Base-by-base conservation (phyloP, 2,329 filamentous ascomycete genomes). In the Aspergillus ustus region DNA sequence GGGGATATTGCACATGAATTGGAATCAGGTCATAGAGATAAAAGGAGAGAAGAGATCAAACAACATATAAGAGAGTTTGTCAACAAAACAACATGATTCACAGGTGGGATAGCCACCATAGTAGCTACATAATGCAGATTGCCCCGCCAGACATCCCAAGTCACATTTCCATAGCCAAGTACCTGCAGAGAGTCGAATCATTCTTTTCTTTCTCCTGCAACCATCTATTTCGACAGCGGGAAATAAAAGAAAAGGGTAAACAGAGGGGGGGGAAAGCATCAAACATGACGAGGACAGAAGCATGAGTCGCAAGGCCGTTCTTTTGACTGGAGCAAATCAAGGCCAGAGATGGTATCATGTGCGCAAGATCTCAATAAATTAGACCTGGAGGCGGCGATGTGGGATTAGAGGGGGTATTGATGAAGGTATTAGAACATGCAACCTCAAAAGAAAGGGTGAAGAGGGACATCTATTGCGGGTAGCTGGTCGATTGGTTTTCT, bases 301-400 rank as follows among this genome's bases (percentile, higher is more conserved):
- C 51, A 63, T 66, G 65, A 69, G 66, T 69, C 63, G 65, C 62
- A 71, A 70, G 69, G 66, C 67, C 68, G 68, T 67, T 74, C 69
- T 73, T 72, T 72, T 66, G 65, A 69, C 66, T 67, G 66, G 60
- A 66, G 53, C 59, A 66, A 52, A 69, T 67, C 69, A 69, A 69
- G 68, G 71, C 66, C 71, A 69, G 67, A 66, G 68, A 70, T 76
- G 73, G 73, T 76, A 76, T 76, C 73, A 76, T 74, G 67, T 70
- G 66, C 63, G 63, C 68, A 69, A 72, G 60, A 72, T 65, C 70
- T 68, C 62, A 66, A 64, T 66, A 64, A 69, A 70, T 72, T 70
- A 72, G 69, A 70, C 71, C 69, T 69, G 70, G 65, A 54, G 69
- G 66, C 67, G 70, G 70, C 69, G 69, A 71, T 68, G 70, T 60